Evolutionary conservation across 2,329 filamentous ascomycete genomes (phyloP), one percentile per base, ranked within the genome.

Genomic region (Colletotrichum sp.): DNA sequence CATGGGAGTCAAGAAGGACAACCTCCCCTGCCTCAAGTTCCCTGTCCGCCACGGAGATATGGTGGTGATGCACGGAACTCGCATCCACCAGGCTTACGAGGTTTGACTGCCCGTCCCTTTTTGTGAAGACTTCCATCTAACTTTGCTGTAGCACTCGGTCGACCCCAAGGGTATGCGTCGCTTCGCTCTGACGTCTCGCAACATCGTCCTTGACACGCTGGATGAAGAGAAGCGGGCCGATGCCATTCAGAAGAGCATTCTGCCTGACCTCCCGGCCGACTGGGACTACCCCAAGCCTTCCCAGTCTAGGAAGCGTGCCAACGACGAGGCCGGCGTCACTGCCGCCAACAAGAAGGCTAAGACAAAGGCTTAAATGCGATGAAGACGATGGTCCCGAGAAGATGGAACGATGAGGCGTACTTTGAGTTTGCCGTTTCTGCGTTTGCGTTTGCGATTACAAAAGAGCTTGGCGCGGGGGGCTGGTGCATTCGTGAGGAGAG

Each of bases 31-130:
- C 7, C 78, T 90, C 0, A 81, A 83, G 7, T 79, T 90, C 1
- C 78, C 80, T 2, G 83, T 94, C 5, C 85, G 87, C 9, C 92
- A 94, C 80, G 93, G 92, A 1, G 92, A 94, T 80, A 88, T 94
- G 13, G 87, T 92, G 3, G 84, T 94, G 21, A 94, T 94, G 92
- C 88, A 92, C 78, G 92, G 92, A 0, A 84, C 84, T 0, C 83
- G 85, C 0, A 90, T 94, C 15, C 93, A 94, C 78, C 85, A 87
- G 78, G 85, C 88, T 24, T 92, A 92, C 71, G 91, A 93, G 78
- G 89, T 88, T 78, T 77, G 84, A 82, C 15, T 32, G 16, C 24
- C 1, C 15, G 34, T 44, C 16, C 8, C 4, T 21, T 30, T 15
- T 13, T 5, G 9, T 2, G n/a, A 26, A 59, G 55, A 15, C 28